Evolutionary conservation across 768 basidiomycete genomes (phyloP).

Genomic region (Leccinum barrowsii): DNA sequence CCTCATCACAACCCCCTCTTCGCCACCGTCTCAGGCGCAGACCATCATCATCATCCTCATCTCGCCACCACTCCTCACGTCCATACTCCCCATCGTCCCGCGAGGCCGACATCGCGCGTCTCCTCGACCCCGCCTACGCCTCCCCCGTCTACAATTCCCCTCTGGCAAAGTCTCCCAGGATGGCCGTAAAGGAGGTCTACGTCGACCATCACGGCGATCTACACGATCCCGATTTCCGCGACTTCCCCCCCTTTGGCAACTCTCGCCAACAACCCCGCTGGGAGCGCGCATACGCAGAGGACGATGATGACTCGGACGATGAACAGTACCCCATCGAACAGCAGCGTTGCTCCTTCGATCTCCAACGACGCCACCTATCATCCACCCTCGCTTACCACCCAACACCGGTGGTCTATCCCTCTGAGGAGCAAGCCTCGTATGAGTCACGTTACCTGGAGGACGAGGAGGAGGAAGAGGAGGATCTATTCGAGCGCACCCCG

Average conservation of each 20-base stretch:
- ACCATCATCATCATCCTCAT: constrained; percentile 28
- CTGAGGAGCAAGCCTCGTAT: constrained; percentile 30
- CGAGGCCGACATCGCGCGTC: constrained; percentile 54
- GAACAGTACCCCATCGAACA: constrained; percentile 23
- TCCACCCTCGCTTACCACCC: constrained; percentile 21
- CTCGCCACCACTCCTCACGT: constrained; percentile 22
- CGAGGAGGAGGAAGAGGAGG: constrained; percentile 26
- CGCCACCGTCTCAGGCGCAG: constrained; percentile 25
- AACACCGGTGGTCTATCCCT: constrained; percentile 22
- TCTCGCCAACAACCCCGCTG: constrained; percentile 30
- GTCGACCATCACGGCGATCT: constrained; percentile 60
- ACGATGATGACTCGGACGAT: constrained; percentile 29
- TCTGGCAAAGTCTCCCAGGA: constrained; percentile 12
- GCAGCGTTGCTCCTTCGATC: constrained; percentile 17
- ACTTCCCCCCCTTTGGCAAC: constrained; percentile 46
- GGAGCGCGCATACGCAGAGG: constrained; percentile 32
- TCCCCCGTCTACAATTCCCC: constrained; percentile 30
- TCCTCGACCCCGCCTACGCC: constrained; percentile 63
- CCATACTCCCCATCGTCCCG: constrained; percentile 37
- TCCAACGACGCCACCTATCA: constrained; percentile 22
- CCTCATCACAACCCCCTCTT: constrained; percentile 14
- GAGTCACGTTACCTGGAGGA: constrained; percentile 27
- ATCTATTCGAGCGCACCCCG: constrained; percentile 16
- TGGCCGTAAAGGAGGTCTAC: constrained; percentile 38
- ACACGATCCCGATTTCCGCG: constrained; percentile 65